Percentiles rank a stretch among this genome's conserved stretches.
phyloP scores from a whole-genome alignment of 306 rosid species.

The Argentina anserina region DNA sequence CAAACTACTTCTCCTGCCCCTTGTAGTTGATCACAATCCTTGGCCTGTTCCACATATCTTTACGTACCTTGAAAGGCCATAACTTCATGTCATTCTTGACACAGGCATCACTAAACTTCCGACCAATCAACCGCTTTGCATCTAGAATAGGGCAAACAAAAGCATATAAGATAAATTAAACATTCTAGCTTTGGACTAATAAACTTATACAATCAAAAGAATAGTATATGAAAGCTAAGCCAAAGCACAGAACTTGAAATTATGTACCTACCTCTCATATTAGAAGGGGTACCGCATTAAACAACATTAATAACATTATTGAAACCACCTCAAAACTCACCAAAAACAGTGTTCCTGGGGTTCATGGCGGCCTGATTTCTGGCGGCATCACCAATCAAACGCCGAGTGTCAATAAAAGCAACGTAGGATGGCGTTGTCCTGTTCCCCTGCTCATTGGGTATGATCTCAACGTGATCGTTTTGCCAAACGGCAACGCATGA shows the following conservation, averaged over 20 bases:
- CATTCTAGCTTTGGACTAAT: background rate
- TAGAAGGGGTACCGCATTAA: background rate
- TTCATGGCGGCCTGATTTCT: slow-evolving; percentile 43
- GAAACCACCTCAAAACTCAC: slow-evolving; percentile 12
- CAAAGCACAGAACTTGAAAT: background rate
- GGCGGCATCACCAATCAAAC: slow-evolving; percentile 1
- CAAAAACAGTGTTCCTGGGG: slow-evolving; percentile 44
- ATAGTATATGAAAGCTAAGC: background rate
- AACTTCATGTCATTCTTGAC: slow-evolving; percentile 34
- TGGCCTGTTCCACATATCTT: slow-evolving; percentile 36
- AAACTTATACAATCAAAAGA: background rate
- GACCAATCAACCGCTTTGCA: slow-evolving; percentile 44
- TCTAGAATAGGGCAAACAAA: slow-evolving; percentile 8
- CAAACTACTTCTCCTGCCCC: slow-evolving; percentile 33
- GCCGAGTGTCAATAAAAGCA: slow-evolving; percentile 34
- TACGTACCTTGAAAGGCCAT: slow-evolving; percentile 41
- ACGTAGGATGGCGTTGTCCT: slow-evolving; percentile 44
- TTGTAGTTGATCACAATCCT: slow-evolving; percentile 33
- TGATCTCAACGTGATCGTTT: slow-evolving; percentile 39
- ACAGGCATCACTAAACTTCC: slow-evolving; percentile 30
- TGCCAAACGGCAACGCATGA: slow-evolving; percentile 39
- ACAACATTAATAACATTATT: background rate
- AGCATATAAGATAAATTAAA: background rate
- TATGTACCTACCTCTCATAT: background rate
- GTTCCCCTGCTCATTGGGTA: slow-evolving; percentile 37